These are phyloP conservation scores for Cryptococcus neoformans DNA, from an alignment of 1,284 basidiomycete species.

Conservation along the genomic window DNA sequence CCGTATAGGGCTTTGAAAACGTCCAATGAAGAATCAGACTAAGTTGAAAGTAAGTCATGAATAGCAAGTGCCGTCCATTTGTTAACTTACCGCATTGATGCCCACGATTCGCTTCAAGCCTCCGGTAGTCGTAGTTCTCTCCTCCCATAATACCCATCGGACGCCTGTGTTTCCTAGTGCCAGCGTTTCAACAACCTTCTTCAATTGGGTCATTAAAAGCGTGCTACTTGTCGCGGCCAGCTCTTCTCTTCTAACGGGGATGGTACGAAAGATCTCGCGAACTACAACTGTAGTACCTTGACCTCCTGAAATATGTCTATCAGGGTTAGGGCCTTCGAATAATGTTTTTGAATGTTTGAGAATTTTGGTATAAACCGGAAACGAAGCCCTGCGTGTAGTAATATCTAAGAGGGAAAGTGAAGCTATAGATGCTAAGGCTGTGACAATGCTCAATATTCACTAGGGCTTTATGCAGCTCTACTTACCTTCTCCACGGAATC, in stretches of 20 bases:
- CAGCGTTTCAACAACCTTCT: constrained; percentile 65
- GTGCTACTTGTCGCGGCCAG: constrained; percentile 44
- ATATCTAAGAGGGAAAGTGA: constrained; percentile 62
- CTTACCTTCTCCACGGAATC: constrained; percentile 84
- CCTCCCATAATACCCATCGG: constrained; percentile 65
- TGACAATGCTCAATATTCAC: neutral
- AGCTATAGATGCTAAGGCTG: constrained; percentile 78
- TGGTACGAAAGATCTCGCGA: constrained; percentile 78
- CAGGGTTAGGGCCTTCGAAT: constrained; percentile 63
- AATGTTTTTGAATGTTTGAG: constrained; percentile 57
- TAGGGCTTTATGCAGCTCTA: neutral
- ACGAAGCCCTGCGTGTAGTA: constrained; percentile 61
- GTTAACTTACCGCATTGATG: constrained; percentile 54
- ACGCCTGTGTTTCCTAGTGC: constrained; percentile 69
- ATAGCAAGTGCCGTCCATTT: neutral
- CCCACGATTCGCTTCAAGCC: constrained; percentile 24
- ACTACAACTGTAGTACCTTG: constrained; percentile 75
- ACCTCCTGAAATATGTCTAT: constrained; percentile 60
- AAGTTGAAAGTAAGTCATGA: neutral
- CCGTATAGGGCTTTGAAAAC: constrained; percentile 33
- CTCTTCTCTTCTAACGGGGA: constrained; percentile 37
- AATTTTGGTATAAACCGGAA: constrained; percentile 66
- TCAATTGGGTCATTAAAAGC: constrained; percentile 63
- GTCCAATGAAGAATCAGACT: constrained; percentile 18
- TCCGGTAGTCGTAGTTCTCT: constrained; percentile 12